These are phyloP conservation scores for Acacia pycnantha DNA, from an alignment of 331 rosid genomes.

Conservation along the genomic window DNA sequence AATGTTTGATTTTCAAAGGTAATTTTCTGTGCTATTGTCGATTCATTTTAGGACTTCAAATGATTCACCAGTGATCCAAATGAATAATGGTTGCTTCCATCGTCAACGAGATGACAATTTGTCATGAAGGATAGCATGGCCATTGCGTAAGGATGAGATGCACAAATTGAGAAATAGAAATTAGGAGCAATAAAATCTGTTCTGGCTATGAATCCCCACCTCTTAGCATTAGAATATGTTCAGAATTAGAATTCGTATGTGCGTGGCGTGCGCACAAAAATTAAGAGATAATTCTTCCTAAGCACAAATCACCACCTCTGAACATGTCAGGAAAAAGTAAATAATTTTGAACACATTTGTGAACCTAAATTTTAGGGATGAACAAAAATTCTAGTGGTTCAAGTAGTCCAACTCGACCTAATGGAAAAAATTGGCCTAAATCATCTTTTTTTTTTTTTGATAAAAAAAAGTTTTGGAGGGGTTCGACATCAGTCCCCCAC, in stretches of 20 bases:
- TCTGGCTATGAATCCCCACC: neutral
- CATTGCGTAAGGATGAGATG: too few relatives aligned
- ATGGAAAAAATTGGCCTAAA: too few relatives aligned
- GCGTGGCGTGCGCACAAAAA: neutral
- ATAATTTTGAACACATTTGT: neutral
- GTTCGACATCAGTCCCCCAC: too few relatives aligned
- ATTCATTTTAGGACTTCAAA: too few relatives aligned
- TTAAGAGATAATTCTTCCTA: neutral
- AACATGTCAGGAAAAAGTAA: neutral
- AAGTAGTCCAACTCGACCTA: too few relatives aligned
- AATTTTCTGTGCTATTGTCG: too few relatives aligned
- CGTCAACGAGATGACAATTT: neutral
- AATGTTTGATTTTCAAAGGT: neutral
- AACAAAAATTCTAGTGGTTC: too few relatives aligned
- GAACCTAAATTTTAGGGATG: neutral
- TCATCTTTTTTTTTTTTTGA: too few relatives aligned
- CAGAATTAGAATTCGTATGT: too few relatives aligned
- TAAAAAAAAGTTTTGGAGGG: too few relatives aligned
- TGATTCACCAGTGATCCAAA: neutral
- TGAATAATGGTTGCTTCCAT: neutral
- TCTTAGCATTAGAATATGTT: neutral
- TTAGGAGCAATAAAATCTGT: neutral
- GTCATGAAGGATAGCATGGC: neutral
- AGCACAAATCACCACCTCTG: neutral
- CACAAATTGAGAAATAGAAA: too few relatives aligned